These are phyloP conservation scores for Ashbya aceris DNA, from an alignment of 1,139 yeast species.

Conservation along the genomic window DNA sequence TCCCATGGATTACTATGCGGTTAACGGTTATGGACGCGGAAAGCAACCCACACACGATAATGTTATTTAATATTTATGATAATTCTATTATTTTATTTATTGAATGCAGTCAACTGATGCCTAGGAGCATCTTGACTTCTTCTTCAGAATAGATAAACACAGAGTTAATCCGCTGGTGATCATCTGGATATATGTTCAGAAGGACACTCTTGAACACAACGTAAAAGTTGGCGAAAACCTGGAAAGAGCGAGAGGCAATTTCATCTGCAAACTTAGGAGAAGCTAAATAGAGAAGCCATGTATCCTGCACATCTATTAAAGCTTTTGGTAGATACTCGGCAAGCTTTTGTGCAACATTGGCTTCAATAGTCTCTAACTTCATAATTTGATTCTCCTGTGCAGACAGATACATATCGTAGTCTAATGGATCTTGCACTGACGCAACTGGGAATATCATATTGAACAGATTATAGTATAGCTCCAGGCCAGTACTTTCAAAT, in stretches of 20 bases:
- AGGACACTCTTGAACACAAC: slow-evolving; percentile 40
- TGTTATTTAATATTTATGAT: slow-evolving; percentile 2
- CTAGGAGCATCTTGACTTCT: slow-evolving; percentile 58
- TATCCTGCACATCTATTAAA: slow-evolving; percentile 50
- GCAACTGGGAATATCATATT: slow-evolving; percentile 64
- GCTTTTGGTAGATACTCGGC: slow-evolving; percentile 54
- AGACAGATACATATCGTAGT: slow-evolving; percentile 49
- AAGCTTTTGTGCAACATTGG: slow-evolving; percentile 37
- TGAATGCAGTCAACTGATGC: slow-evolving; percentile 35
- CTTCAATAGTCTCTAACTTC: slow-evolving; percentile 37
- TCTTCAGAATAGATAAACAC: slow-evolving; percentile 31
- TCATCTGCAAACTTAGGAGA: slow-evolving; percentile 56
- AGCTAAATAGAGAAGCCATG: slow-evolving; percentile 44
- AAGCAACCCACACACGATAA: slow-evolving; percentile 41
- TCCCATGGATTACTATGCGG: slow-evolving; percentile 93
- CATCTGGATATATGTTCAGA: slow-evolving; percentile 30
- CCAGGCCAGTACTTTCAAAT: slow-evolving; percentile 42
- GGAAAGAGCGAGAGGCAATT: slow-evolving; percentile 41
- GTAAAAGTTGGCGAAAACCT: slow-evolving; percentile 46
- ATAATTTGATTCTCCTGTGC: slow-evolving; percentile 56
- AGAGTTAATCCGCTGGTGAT: slow-evolving; percentile 16
- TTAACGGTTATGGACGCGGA: slow-evolving; percentile 92
- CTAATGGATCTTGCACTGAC: slow-evolving; percentile 38
- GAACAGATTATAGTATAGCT: slow-evolving; percentile 49
- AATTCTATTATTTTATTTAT: background rate